Evolutionary conservation across 1,284 basidiomycete genomes (phyloP), one percentile per base, ranked within the genome.

Genomic region (Chondrostereum purpureum): DNA sequence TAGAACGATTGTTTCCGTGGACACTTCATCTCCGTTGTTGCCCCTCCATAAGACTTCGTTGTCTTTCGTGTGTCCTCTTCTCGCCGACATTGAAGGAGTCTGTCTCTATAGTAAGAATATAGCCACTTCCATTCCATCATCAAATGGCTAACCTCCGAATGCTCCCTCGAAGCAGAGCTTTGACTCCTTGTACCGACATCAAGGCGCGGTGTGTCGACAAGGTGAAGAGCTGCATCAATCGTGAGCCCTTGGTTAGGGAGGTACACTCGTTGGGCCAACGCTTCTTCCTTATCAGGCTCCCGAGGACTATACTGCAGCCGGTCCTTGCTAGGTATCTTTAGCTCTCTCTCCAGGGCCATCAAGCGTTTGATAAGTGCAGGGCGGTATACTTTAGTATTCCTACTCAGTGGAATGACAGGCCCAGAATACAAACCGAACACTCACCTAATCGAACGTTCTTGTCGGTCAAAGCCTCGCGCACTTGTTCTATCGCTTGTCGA

Each of bases 21-120:
- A 83, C 20, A 94, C 75, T 36, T 84, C 78, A 31, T 77, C 70
- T 2, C 73, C 78, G 43, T 85, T 73, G 36, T 71, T 69, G 2
- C 91, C 90, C 18, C 73, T 58, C 95, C 95, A 99, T 0, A 83
- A 66, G 11, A 86, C 88, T 63, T 95, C n/a, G n/a, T n/a, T n/a
- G n/a, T n/a, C n/a, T n/a, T n/a, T n/a, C n/a, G n/a, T n/a, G n/a
- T n/a, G n/a, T n/a, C n/a, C n/a, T n/a, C n/a, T n/a, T n/a, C n/a
- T n/a, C n/a, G n/a, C n/a, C n/a, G n/a, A n/a, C n/a, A n/a, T n/a
- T n/a, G n/a, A n/a, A n/a, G n/a, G n/a, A n/a, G n/a, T n/a, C n/a
- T n/a, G n/a, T n/a, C n/a, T n/a, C n/a, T n/a, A n/a, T n/a, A n/a
- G n/a, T n/a, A n/a, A n/a, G n/a, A n/a, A n/a, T n/a, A n/a, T n/a